These are phyloP conservation scores for Berkeleyomyces basicola DNA, from an alignment of 2,329 filamentous ascomycete genomes.

Conservation along the genomic window DNA sequence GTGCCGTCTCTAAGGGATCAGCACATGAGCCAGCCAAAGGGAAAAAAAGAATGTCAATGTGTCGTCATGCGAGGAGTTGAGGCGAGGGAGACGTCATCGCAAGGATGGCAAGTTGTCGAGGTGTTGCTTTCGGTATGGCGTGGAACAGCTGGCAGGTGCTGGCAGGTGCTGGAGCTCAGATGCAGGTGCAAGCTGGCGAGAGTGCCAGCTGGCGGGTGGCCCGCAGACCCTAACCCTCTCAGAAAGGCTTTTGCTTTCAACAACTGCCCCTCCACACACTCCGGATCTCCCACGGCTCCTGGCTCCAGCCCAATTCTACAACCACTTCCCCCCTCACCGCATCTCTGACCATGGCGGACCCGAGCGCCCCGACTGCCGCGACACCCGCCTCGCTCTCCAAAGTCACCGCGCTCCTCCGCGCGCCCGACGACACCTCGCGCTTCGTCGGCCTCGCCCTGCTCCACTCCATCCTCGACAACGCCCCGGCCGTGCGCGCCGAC, in stretches of 20 bases:
- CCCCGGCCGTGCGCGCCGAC: constrained; percentile 33
- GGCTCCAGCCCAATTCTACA: no score
- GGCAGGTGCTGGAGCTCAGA: background rate
- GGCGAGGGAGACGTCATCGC: constrained; percentile 18
- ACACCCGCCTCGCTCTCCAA: constrained; percentile 21
- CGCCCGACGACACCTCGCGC: constrained; percentile 49
- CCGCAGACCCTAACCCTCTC: background rate
- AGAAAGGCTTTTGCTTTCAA: background rate
- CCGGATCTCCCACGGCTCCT: no score
- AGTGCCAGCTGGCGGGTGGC: background rate
- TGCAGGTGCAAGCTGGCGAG: background rate
- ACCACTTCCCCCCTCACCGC: no score
- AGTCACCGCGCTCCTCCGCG: constrained; percentile 37
- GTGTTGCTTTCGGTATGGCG: background rate
- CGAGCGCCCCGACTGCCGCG: background rate
- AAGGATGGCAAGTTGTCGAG: background rate
- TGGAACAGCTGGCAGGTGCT: no score
- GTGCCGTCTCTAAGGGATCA: background rate
- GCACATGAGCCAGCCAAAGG: background rate
- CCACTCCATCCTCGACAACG: constrained; percentile 48
- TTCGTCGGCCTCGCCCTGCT: constrained; percentile 52
- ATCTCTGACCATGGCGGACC: no score
- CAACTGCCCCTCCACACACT: no score
- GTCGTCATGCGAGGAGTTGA: constrained; percentile 14
- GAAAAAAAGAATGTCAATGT: constrained; percentile 14